phyloP scores from a whole-genome alignment of 2,329 filamentous ascomycete species.

The Xylogone sp. region DNA sequence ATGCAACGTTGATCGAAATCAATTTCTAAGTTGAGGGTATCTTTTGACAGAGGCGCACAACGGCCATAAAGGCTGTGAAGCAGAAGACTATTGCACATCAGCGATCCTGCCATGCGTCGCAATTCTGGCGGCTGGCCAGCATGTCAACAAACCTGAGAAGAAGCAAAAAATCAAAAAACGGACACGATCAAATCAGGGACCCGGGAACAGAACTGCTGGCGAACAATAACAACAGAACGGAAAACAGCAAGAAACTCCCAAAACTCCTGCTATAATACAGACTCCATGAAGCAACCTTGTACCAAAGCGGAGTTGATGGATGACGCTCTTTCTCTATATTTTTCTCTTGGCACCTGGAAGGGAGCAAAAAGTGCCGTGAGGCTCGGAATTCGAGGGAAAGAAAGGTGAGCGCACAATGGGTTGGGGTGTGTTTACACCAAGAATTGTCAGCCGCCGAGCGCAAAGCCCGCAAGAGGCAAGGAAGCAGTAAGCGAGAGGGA shows the following conservation, averaged over 20 bases:
- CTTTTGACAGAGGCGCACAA: slow-evolving; percentile 12
- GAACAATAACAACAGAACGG: background rate
- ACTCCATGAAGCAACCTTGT: background rate
- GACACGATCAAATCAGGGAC: background rate
- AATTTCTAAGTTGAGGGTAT: slow-evolving; percentile 13
- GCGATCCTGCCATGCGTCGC: slow-evolving; percentile 5
- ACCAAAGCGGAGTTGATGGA: background rate
- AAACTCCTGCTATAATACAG: background rate
- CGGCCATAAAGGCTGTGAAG: slow-evolving; percentile 19
- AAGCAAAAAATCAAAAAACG: slow-evolving; percentile 4
- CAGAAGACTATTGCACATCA: slow-evolving; percentile 1
- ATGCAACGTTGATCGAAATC: slow-evolving; percentile 4
- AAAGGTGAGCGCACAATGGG: background rate
- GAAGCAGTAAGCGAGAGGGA: background rate
- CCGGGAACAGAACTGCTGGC: background rate
- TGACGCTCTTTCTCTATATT: background rate
- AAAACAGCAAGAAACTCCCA: background rate
- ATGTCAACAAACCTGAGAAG: slow-evolving; percentile 9
- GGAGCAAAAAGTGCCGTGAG: background rate
- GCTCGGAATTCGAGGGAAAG: background rate
- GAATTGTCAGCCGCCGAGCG: background rate
- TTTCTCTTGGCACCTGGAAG: background rate
- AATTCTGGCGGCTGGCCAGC: slow-evolving; percentile 3
- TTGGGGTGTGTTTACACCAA: background rate
- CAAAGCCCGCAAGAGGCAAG: background rate